Base-by-base conservation (phyloP, 768 basidiomycete genomes). In the Auriscalpium microsporum region DNA sequence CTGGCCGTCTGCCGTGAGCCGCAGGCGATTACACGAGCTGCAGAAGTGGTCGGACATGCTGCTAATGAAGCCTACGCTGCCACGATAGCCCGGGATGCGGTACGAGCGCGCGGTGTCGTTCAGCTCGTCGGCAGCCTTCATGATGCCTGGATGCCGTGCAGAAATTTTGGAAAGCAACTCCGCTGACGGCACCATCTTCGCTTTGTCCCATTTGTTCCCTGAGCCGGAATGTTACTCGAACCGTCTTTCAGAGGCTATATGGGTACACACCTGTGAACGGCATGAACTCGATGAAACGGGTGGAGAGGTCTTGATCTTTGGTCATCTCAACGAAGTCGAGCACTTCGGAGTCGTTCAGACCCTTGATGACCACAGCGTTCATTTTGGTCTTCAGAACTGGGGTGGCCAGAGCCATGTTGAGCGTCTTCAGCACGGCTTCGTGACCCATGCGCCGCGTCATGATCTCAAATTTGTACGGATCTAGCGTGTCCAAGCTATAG, bases 41-140 rank as follows among this genome's bases (percentile, higher is more conserved):
- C 91, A 94, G 63, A 94, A 92, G 69, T 93, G 91, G 68, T 94
- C 90, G 16, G 90, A 93, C 91, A 92, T 92, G 73, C 87, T 90
- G 65, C 83, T 90, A 65, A 94, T 94, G 70, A 94, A 91, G n/a
- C 85, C 91, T 67, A 85, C 78, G 65, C 74, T 80, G 21, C 90
- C 91, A 56, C 58, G 60, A 65, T 84, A 80, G 6, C 84, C 86
- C 0, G 86, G 87, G 52, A 93, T 80, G 58, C 75, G 71, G 79
- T 86, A 92, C 21, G 82, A 84, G 49, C 87, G 81, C 17, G 88
- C 87, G n/a, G 90, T 93, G 62, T 90, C 87, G 63, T 87, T 86
- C 45, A 78, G 67, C 52, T 85, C 80, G 60, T 87, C 85, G n/a
- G 78, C 66, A 14, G 78, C 77, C 40, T 87, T 83, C 17, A 65